These are phyloP conservation scores for Limonomyces culmigenus DNA, from an alignment of 1,284 basidiomycete genomes.

Conservation along the genomic window DNA sequence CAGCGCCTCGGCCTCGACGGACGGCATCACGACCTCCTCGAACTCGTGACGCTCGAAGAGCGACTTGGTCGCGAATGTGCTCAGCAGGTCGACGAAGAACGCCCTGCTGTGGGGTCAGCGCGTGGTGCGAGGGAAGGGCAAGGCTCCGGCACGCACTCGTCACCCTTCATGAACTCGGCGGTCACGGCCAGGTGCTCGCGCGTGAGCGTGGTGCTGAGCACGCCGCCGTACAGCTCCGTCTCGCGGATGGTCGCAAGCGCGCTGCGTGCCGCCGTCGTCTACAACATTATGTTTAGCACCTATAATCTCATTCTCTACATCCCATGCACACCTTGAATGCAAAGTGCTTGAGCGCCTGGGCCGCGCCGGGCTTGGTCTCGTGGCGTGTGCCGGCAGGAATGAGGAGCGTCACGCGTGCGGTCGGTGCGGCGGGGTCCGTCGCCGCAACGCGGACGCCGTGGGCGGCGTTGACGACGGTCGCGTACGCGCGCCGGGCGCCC, in stretches of 20 bases:
- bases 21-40: constrained; percentile 70
- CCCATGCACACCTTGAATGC: constrained; percentile 71
- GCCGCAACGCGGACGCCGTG: constrained; percentile 81
- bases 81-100: constrained; percentile 77
- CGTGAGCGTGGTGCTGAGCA: constrained; percentile 51
- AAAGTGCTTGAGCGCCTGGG: constrained; percentile 90
- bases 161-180: constrained; percentile 89
- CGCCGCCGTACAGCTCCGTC: constrained; percentile 87
- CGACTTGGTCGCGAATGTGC: constrained; percentile 68
- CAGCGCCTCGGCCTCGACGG: constrained; percentile 53
- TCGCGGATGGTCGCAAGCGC: constrained; percentile 86
- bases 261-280: constrained; percentile 77
- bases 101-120: constrained; percentile 25
- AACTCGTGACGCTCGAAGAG: constrained; percentile 80
- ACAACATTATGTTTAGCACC: constrained; percentile 3
- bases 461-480: constrained; percentile 61
- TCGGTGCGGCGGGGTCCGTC: constrained; percentile 66
- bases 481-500: constrained; percentile 57
- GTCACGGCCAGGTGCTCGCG: constrained; percentile 22
- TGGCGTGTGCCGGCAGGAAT: constrained; percentile 84
- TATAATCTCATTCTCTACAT: constrained; percentile 1
- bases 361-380: constrained; percentile 74
- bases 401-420: constrained; percentile 73
- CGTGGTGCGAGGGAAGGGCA: constrained; percentile 2
- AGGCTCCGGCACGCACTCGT: constrained; percentile 62